These are phyloP conservation scores for Spathaspora girioi DNA, from an alignment of 805 yeast genomes.

Conservation along the genomic window DNA sequence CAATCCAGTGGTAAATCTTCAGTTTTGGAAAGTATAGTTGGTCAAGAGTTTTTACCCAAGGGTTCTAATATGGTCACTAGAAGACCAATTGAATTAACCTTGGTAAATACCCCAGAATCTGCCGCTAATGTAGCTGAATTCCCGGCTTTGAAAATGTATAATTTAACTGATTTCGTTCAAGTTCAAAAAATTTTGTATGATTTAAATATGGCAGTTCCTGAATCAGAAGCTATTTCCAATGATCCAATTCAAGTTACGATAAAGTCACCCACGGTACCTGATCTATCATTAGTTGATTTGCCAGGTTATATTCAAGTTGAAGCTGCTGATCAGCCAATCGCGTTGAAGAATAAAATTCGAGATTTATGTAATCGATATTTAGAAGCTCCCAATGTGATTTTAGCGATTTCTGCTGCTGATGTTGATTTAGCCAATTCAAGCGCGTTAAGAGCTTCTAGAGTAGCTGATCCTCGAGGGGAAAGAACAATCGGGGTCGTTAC, in stretches of 20 bases:
- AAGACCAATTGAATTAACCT: slow-evolving; percentile 92
- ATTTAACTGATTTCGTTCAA: slow-evolving; percentile 80
- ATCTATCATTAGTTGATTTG: slow-evolving; percentile 86
- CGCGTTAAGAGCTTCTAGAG: slow-evolving; percentile 84
- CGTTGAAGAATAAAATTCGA: slow-evolving; percentile 74
- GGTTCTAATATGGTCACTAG: slow-evolving; percentile 98
- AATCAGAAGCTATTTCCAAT: slow-evolving; percentile 77
- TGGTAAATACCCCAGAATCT: slow-evolving; percentile 76
- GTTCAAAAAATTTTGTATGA: slow-evolving; percentile 87
- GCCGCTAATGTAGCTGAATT: slow-evolving; percentile 90
- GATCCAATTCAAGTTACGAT: slow-evolving; percentile 94
- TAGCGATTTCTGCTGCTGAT: slow-evolving; percentile 96
- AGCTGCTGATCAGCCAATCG: slow-evolving; percentile 92
- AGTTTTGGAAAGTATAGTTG: slow-evolving; percentile 92
- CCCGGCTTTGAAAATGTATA: slow-evolving; percentile 80
- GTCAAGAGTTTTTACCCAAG: slow-evolving; percentile 96
- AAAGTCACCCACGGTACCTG: slow-evolving; percentile 84
- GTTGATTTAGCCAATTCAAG: slow-evolving; percentile 96
- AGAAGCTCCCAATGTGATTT: slow-evolving; percentile 86
- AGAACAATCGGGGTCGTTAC: slow-evolving; percentile 96
- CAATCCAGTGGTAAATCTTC: slow-evolving; percentile 98
- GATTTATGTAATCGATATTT: slow-evolving; percentile 80
- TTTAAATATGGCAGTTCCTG: slow-evolving; percentile 88
- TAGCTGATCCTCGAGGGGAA: slow-evolving; percentile 90
- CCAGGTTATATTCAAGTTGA: slow-evolving; percentile 98